These are phyloP conservation scores for Tetratostichococcus sp. DNA, from an alignment of 139 green algal genomes.

Conservation along the genomic window DNA sequence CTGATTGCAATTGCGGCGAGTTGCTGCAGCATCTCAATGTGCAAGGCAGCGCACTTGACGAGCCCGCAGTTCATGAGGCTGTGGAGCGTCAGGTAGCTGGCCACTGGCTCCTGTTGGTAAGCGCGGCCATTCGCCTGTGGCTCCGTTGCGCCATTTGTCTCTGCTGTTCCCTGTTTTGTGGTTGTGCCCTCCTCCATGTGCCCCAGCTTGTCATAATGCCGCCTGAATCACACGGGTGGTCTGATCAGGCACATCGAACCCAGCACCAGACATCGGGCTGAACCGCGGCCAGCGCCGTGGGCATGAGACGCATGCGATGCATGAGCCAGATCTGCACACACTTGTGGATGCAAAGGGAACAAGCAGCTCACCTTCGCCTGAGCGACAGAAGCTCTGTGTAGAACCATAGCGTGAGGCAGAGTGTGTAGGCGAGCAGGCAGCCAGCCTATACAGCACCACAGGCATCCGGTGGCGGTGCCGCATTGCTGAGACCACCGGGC, in stretches of 20 bases:
- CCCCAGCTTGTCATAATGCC: neutral
- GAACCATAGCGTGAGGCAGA: slow-evolving; percentile 6
- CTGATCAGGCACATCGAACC: too few species aligned
- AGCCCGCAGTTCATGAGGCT: neutral
- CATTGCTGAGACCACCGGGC: too few species aligned
- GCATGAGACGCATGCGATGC: too few species aligned
- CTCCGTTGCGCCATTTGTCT: neutral
- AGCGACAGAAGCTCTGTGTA: slow-evolving; percentile 19
- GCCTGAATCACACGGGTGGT: too few species aligned
- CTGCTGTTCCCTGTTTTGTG: neutral
- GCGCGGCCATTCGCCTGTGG: neutral
- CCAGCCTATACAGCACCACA: slow-evolving; percentile 8
- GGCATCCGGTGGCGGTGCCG: neutral
- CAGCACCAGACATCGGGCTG: too few species aligned
- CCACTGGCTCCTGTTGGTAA: neutral
- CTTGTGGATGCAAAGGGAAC: neutral
- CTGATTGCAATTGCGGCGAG: too few species aligned
- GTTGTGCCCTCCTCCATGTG: neutral
- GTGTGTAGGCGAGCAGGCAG: slow-evolving; percentile 13
- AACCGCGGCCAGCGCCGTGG: too few species aligned
- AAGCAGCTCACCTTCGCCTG: neutral
- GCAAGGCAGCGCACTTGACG: too few species aligned
- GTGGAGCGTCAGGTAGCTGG: neutral
- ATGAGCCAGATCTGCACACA: too few species aligned
- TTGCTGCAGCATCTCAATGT: too few species aligned